Evolutionary conservation across 345 rosid genomes (phyloP), one percentile per base, ranked within the genome.

Genomic region (Linum usitatissimum): DNA sequence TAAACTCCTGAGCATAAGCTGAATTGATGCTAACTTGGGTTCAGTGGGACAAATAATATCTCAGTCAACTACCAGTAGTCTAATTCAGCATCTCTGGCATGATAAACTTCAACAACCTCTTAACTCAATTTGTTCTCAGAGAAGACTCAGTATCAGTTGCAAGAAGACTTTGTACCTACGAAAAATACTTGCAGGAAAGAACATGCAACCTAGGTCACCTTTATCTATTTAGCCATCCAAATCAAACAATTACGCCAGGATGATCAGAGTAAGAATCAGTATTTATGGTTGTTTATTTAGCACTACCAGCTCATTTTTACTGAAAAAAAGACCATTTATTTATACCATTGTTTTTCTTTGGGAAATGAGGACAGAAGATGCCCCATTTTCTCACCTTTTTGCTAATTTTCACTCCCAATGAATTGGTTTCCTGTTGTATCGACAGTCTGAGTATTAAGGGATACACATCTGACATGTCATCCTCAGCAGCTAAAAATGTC

Each of bases 391-490:
- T 30, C 31, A 89, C 97, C 85, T 90, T 93, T 82, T 93, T 93
- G 87, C 79, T 79, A 67, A 93, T 85, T 78, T 81, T 93, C 51
- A 93, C 88, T 64, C 87, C 94, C 79, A 93, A 66, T 0, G 82
- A 75, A 71, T 75, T 86, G 9, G 77, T 72, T 76, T 93, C 97
- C 63, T 71, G 77, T 69, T 75, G 67, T 68, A 86, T 67, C 72
- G 92, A 79, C 67, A 93, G 86, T 77, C 96, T 90, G 58, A 93
- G 85, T 64, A 86, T 87, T 59, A 93, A 79, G 30, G 97, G 96
- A 78, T 90, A 93, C 60, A 90, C 99, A 80, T 90, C 97, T 13
- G 85, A 83, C 81, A 86, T 82, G 75, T 90, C 96, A 79, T 86
- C 94, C 77, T 86, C 95, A 38, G 92, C 86, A 69, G 87, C 84